Evolutionary conservation across 164 flowering plant species (phyloP).

Genomic region (Annona squamosa): DNA sequence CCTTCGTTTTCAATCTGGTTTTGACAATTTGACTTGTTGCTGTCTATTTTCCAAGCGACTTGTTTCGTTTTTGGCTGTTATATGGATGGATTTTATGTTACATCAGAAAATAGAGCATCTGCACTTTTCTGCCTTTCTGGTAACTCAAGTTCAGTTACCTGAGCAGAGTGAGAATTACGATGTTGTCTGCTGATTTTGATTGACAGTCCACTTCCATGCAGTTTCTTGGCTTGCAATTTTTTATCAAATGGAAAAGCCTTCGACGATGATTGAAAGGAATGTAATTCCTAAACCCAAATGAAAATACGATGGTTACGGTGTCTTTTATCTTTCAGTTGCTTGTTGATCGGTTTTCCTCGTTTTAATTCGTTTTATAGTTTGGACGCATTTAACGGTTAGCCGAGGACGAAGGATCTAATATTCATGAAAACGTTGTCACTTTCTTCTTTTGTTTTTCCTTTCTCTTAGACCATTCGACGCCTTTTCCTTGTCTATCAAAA

Average conservation of each 20-base stretch:
- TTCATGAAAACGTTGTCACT: background rate
- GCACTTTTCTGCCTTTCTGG: background rate
- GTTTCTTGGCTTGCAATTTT: background rate
- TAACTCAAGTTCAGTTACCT: background rate
- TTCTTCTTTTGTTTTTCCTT: background rate
- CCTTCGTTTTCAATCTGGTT: too few species aligned
- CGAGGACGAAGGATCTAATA: background rate
- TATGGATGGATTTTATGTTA: too few species aligned
- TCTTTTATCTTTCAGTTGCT: too few species aligned
- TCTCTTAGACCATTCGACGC: background rate
- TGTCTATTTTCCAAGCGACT: too few species aligned
- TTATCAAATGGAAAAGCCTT: too few species aligned
- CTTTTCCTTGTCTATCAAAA: too few species aligned
- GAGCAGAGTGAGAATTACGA: background rate
- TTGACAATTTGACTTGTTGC: too few species aligned
- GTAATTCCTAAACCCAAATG: too few species aligned
- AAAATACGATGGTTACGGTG: too few species aligned
- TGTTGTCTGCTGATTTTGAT: background rate
- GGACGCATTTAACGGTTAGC: conserved; percentile 1
- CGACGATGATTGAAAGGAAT: too few species aligned
- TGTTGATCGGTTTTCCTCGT: background rate
- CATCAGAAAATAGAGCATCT: too few species aligned
- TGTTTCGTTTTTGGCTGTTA: too few species aligned
- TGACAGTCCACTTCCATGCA: background rate
- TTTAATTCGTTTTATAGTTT: background rate